Conservation (phyloP, 192 early-diverging fungal genomes). For the Blastocladiella britannica region DNA sequence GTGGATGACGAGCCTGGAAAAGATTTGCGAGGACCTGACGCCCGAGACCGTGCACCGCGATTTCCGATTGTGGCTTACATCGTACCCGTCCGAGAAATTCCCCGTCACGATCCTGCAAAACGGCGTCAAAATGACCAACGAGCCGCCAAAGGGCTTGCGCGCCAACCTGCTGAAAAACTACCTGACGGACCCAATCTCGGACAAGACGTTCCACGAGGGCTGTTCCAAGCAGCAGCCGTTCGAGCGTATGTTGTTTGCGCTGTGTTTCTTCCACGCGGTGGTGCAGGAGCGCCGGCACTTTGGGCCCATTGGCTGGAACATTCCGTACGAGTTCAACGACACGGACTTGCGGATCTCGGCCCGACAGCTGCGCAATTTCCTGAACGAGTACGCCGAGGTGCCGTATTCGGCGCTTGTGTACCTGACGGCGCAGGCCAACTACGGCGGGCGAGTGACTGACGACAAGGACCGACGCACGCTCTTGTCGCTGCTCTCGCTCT, state of each 20-base stretch:
- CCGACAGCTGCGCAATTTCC: slow-evolving; percentile 37
- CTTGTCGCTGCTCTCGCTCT: slow-evolving; percentile 30
- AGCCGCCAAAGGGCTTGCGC: slow-evolving; percentile 36
- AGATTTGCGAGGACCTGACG: slow-evolving; percentile 38
- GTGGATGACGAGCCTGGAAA: slow-evolving; percentile 31
- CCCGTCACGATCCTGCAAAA: slow-evolving; percentile 31
- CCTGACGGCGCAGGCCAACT: slow-evolving; percentile 41
- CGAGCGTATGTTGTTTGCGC: slow-evolving; percentile 40
- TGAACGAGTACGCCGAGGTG: slow-evolving; percentile 34
- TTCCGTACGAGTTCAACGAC: slow-evolving; percentile 47
- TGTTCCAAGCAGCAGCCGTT: slow-evolving; percentile 37
- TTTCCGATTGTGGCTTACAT: slow-evolving; percentile 36
- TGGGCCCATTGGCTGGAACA: slow-evolving; percentile 25
- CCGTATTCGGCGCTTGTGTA: slow-evolving; percentile 38
- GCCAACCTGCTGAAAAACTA: slow-evolving; percentile 37
- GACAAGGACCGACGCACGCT: slow-evolving; percentile 42
- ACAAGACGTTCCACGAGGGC: slow-evolving; percentile 30
- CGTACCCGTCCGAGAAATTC: slow-evolving; percentile 34
- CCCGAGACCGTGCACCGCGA: slow-evolving; percentile 25
- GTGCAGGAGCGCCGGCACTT: slow-evolving; percentile 17
- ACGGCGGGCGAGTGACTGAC: slow-evolving; percentile 43
- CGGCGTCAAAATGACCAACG: slow-evolving; percentile 43
- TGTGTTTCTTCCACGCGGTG: slow-evolving; percentile 45
- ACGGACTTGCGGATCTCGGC: slow-evolving; percentile 35
- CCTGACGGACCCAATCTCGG: slow-evolving; percentile 31